phyloP scores from a whole-genome alignment of 306 rosid species.

The Citrullus amarus region DNA sequence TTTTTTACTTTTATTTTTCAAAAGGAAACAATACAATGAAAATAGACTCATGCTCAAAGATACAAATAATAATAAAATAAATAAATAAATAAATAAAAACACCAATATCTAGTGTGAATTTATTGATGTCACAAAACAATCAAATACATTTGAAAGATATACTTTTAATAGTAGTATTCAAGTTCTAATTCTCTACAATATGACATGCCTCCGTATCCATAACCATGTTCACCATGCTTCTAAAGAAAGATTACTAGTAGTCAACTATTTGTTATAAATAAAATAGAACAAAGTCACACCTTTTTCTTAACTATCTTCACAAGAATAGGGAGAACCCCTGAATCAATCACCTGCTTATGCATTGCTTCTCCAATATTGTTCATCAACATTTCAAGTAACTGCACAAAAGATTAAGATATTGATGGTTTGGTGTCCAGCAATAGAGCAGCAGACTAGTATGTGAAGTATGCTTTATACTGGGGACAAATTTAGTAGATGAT shows the following conservation, averaged over 20 bases:
- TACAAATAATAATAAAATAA: too few relatives aligned
- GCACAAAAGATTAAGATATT: slow-evolving; percentile 20
- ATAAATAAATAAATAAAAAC: background rate
- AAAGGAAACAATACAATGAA: too few relatives aligned
- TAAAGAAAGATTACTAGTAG: background rate
- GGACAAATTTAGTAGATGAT: background rate
- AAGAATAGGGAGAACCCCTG: slow-evolving; percentile 61
- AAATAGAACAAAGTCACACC: slow-evolving; percentile 29
- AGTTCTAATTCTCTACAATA: background rate
- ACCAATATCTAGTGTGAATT: background rate
- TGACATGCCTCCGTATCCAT: background rate
- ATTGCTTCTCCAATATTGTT: slow-evolving; percentile 82
- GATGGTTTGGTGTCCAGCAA: background rate
- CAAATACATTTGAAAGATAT: background rate
- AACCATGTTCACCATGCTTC: background rate
- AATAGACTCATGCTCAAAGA: too few relatives aligned
- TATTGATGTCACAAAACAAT: background rate
- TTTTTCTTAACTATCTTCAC: slow-evolving; percentile 94
- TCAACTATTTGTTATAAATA: background rate
- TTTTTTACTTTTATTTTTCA: too few relatives aligned
- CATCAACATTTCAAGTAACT: slow-evolving; percentile 97
- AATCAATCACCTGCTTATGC: slow-evolving; percentile 75
- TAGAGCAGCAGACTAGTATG: background rate
- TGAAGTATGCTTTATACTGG: background rate
- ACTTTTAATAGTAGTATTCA: background rate